Evolutionary conservation across 306 rosid genomes (phyloP).

Genomic region (Cicer chorassanicum): DNA sequence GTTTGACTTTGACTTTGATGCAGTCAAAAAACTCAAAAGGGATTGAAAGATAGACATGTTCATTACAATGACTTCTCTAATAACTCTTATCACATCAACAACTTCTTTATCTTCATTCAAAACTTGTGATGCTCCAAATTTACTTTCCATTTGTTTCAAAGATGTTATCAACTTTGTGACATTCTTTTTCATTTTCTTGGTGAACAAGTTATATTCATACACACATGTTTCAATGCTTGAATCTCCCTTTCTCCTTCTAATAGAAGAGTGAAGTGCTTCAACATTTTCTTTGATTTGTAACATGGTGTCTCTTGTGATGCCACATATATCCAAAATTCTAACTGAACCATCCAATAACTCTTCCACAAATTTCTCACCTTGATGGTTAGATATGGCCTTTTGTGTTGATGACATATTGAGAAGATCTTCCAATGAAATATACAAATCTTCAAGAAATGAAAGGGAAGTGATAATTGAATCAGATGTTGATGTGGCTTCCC

Average conservation of each 20-base stretch:
- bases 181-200: slow-evolving; percentile 67
- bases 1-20: slow-evolving; percentile 36
- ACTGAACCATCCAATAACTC: slow-evolving; percentile 70
- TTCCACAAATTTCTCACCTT: slow-evolving; percentile 53
- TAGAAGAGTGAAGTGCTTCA: slow-evolving; percentile 61
- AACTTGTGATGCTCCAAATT: slow-evolving; percentile 39
- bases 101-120: slow-evolving; percentile 50
- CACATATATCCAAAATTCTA: slow-evolving; percentile 67
- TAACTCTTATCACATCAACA: slow-evolving; percentile 40
- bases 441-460: slow-evolving; percentile 59
- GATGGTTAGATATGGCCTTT: slow-evolving; percentile 51
- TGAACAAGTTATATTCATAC: slow-evolving; percentile 50
- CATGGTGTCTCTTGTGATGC: slow-evolving; percentile 61
- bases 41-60: slow-evolving; percentile 54
- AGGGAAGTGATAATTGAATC: slow-evolving; percentile 51
- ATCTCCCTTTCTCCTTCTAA: slow-evolving; percentile 69
- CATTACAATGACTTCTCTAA: slow-evolving; percentile 46
- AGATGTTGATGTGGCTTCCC: slow-evolving; percentile 52
- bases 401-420: slow-evolving; percentile 67
- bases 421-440: slow-evolving; percentile 61
- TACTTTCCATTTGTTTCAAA: slow-evolving; percentile 52
- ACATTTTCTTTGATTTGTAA: slow-evolving; percentile 60
- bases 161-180: slow-evolving; percentile 49
- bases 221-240: slow-evolving; percentile 51
- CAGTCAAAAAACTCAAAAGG: slow-evolving; percentile 38